A percentile compares a stretch with the other conserved stretches of the same genome.
phyloP scores from a whole-genome alignment of 257 asterid genomes.

The Capsicum rhomboideum region DNA sequence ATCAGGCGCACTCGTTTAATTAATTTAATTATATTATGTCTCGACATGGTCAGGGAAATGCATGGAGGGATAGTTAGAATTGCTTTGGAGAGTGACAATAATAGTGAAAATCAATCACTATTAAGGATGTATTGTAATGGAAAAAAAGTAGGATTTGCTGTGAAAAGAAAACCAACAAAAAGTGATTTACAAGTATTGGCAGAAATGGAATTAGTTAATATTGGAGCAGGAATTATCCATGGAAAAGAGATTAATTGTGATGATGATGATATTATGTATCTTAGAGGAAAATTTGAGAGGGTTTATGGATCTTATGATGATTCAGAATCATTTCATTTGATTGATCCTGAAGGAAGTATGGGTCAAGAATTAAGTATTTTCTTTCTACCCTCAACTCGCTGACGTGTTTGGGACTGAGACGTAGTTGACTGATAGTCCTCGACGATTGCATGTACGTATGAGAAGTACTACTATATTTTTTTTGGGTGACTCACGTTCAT shows the following conservation, averaged over 20 bases:
- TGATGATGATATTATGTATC: slow-evolving; percentile 38
- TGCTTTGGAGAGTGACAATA: slow-evolving; percentile 27
- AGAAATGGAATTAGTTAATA: slow-evolving; percentile 24
- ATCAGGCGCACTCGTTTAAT: neutral
- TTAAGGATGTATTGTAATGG: slow-evolving; percentile 61
- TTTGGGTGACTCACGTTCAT: neutral
- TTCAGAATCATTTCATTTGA: slow-evolving; percentile 52
- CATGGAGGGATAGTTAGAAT: slow-evolving; percentile 39
- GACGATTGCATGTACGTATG: neutral
- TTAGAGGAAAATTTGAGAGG: slow-evolving; percentile 49
- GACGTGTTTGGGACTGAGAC: neutral
- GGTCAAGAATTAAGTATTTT: slow-evolving; percentile 53
- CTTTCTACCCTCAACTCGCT: slow-evolving; percentile 24
- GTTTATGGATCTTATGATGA: slow-evolving; percentile 30
- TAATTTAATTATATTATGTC: neutral
- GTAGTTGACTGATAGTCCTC: neutral
- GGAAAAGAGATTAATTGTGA: slow-evolving; percentile 5
- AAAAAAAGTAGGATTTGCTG: slow-evolving; percentile 40
- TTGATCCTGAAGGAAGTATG: slow-evolving; percentile 39
- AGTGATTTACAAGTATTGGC: slow-evolving; percentile 33
- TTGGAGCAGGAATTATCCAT: slow-evolving; percentile 41
- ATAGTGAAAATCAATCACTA: slow-evolving; percentile 10
- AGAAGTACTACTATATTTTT: neutral
- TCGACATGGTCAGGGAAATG: slow-evolving; percentile 25
- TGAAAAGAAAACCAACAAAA: slow-evolving; percentile 26